Conservation (phyloP, 2,329 filamentous ascomycete species). For the Aspergillus unguis region DNA sequence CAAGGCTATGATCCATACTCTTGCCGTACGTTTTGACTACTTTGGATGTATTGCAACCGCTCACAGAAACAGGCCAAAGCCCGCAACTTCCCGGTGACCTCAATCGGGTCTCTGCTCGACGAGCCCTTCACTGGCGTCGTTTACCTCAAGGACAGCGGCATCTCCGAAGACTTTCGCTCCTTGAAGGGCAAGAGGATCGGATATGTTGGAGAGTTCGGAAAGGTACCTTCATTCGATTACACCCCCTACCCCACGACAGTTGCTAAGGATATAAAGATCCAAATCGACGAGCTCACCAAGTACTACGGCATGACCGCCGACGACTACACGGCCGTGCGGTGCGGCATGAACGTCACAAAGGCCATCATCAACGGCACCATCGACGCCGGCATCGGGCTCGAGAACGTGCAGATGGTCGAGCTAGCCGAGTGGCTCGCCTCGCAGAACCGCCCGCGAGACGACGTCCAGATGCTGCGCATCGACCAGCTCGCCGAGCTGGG, state of each 20-base stretch:
- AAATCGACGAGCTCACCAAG: conserved; percentile 75
- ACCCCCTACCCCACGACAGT: not conserved
- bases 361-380: conserved; percentile 71
- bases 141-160: conserved; percentile 70
- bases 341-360: conserved; percentile 77
- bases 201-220: conserved; percentile 78
- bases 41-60: not conserved
- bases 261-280: conserved; percentile 51
- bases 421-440: conserved; percentile 69
- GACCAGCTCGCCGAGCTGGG: conserved; percentile 75
- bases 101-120: conserved; percentile 71
- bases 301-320: conserved; percentile 71
- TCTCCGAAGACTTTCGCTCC: conserved; percentile 70
- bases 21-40: conserved; percentile 53
- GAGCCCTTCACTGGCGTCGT: conserved; percentile 78
- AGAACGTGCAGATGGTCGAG: conserved; percentile 82
- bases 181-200: conserved; percentile 74
- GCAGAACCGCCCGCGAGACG: conserved; percentile 60
- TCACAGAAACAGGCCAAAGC: conserved; percentile 60
- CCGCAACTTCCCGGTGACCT: conserved; percentile 68
- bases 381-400: conserved; percentile 72
- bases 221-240: conserved; percentile 33
- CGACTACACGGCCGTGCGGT: conserved; percentile 74
- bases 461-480: conserved; percentile 78
- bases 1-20: conserved; percentile 81